Base-by-base conservation (phyloP, 2,329 filamentous ascomycete species). In the Lachnellula subtilissima region DNA sequence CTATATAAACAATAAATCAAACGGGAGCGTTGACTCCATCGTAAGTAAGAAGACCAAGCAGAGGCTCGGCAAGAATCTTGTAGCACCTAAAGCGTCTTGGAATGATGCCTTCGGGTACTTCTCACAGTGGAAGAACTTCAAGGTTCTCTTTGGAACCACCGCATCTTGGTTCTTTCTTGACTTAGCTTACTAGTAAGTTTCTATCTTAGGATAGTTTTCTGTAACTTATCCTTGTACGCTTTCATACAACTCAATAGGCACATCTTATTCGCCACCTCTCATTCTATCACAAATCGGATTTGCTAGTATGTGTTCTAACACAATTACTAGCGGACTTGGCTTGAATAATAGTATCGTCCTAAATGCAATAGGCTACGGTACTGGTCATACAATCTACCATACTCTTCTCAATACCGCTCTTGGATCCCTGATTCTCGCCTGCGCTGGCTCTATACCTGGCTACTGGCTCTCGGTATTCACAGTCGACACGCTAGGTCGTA, bases 81-180 rank as follows among this genome's bases (percentile, higher is more conserved):
- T 83, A 22, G 73, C 86, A 1, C 88, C 88, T 15, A 80, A 84
- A 62, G 86, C 88, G 1, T 88, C 85, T 1, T 90, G 83, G 82
- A 62, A 70, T 5, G 89, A 93, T 68, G 84, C 90, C 61, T 73
- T 76, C 59, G 65, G 71, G 6, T 88, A 92, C 72, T 92, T 90
- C 68, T 71, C 76, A 9, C 78, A 86, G 67, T 87, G 87, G 83
- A 81, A 78, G 65, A 85, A 92, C 64, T 78, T 83, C 49, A 88
- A 85, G 71, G 77, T 89, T 43, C 79, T 93, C 1, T 72, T 92
- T 47, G 89, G 88, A 36, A 93, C 89, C 14, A 88, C 88, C 1
- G 75, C 87, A 48, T 91, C 88, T 0, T 93, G 89, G 89, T 92
- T 93, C 73, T 86, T 92, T 64, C 76, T 93, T 51, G 89, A 92